phyloP scores from a whole-genome alignment of 2,329 filamentous ascomycete genomes.

The Neocatenulostroma microsporum region DNA sequence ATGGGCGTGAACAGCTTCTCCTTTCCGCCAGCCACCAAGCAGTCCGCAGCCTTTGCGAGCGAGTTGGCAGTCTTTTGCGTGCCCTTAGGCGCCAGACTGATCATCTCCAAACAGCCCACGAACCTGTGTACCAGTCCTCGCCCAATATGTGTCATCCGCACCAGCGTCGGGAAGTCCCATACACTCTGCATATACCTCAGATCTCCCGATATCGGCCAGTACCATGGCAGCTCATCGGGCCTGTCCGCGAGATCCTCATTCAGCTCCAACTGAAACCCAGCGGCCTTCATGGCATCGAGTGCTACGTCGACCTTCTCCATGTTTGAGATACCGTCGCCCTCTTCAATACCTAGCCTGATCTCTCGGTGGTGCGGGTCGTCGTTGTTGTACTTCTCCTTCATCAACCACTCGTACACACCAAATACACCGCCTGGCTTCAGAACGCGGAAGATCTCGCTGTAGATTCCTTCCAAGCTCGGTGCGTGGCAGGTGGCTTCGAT shows the following conservation, averaged over 20 bases:
- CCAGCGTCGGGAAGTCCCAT: conserved; percentile 72
- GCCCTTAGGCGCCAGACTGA: conserved; percentile 68
- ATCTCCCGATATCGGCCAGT: conserved; percentile 82
- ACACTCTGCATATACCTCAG: conserved; percentile 74
- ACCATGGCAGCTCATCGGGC: conserved; percentile 75
- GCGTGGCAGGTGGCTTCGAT: conserved; percentile 97
- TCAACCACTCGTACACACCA: conserved; percentile 98
- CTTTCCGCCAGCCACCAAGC: conserved; percentile 74
- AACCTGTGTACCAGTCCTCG: conserved; percentile 67
- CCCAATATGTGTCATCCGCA: conserved; percentile 81
- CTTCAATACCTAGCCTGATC: conserved; percentile 90
- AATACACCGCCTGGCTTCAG: conserved; percentile 94
- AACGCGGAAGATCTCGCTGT: conserved; percentile 88
- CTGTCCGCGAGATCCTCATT: conserved; percentile 80
- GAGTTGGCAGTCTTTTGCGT: conserved; percentile 95
- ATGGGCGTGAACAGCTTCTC: conserved; percentile 96
- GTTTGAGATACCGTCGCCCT: conserved; percentile 93
- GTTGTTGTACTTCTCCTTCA: conserved; percentile 94
- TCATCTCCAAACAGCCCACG: conserved; percentile 65
- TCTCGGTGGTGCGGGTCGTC: conserved; percentile 76
- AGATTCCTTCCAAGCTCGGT: conserved; percentile 81
- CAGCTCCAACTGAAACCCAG: conserved; percentile 75
- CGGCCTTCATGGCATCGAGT: conserved; percentile 71
- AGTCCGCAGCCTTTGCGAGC: conserved; percentile 72
- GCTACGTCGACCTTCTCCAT: conserved; percentile 86